Percentiles rank a stretch among this genome's conserved stretches.
These are phyloP conservation scores for Hymenoscyphus linearis DNA, from an alignment of 2,329 filamentous ascomycete species.

Conservation along the genomic window DNA sequence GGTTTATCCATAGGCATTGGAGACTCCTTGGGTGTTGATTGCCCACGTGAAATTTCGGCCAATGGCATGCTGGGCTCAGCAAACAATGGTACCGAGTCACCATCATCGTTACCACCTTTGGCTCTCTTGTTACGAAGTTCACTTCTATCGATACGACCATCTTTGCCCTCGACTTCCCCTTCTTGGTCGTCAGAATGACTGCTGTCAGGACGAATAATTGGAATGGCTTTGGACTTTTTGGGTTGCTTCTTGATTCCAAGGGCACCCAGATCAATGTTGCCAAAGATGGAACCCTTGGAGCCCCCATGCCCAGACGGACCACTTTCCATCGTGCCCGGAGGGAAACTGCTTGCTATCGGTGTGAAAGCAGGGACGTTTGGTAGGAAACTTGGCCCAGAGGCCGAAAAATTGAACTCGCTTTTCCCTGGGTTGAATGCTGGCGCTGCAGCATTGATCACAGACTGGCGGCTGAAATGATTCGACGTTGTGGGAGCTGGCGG, in stretches of 20 bases:
- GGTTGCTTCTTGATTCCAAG: slow-evolving; percentile 58
- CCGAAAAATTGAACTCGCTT: slow-evolving; percentile 63
- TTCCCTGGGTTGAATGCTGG: slow-evolving; percentile 65
- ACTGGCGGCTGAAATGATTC: slow-evolving; percentile 26
- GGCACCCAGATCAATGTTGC: slow-evolving; percentile 58
- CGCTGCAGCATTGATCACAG: slow-evolving; percentile 60
- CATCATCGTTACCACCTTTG: slow-evolving; percentile 58
- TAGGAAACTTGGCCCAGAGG: slow-evolving; percentile 63
- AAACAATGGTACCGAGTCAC: slow-evolving; percentile 70
- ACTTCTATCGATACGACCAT: slow-evolving; percentile 57
- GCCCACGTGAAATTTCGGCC: slow-evolving; percentile 30
- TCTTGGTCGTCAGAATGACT: slow-evolving; percentile 37
- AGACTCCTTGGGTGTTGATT: slow-evolving; percentile 29
- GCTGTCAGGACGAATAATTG: slow-evolving; percentile 66
- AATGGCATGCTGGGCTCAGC: slow-evolving; percentile 48
- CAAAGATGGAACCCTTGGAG: slow-evolving; percentile 54
- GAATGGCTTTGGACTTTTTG: slow-evolving; percentile 77
- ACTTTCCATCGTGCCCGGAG: slow-evolving; percentile 43
- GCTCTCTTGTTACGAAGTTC: slow-evolving; percentile 72
- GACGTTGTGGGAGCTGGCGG: slow-evolving; percentile 35
- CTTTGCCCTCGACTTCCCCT: slow-evolving; percentile 46
- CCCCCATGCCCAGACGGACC: slow-evolving; percentile 41
- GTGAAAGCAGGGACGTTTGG: slow-evolving; percentile 74
- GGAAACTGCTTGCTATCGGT: slow-evolving; percentile 43
- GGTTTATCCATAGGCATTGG: slow-evolving; percentile 9